A percentile compares a stretch with the other conserved stretches of the same genome.
Conservation (phyloP, 2,329 filamentous ascomycete species). For the Penicillium decumbens region DNA sequence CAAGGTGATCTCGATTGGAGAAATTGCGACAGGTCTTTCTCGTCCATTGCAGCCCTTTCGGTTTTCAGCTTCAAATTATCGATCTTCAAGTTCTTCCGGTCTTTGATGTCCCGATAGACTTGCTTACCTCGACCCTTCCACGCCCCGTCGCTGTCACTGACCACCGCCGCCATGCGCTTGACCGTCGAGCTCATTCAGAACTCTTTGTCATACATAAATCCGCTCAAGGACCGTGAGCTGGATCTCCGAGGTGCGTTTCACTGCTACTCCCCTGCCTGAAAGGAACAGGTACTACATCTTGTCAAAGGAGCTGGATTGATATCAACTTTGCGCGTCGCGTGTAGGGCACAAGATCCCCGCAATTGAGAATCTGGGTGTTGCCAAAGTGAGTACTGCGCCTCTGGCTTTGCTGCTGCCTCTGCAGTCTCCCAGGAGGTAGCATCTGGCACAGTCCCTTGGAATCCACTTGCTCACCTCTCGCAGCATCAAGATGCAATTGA, state of each 20-base stretch:
- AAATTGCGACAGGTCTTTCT: slow-evolving; percentile 17
- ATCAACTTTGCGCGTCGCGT: slow-evolving; percentile 54
- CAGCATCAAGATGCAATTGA: slow-evolving; percentile 96
- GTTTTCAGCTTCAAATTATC: neutral
- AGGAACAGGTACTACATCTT: slow-evolving; percentile 80
- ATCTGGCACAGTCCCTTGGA: neutral
- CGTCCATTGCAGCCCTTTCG: slow-evolving; percentile 8
- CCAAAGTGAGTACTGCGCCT: slow-evolving; percentile 61
- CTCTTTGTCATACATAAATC: slow-evolving; percentile 97
- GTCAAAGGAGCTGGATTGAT: slow-evolving; percentile 71
- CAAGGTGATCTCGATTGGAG: slow-evolving; percentile 15
- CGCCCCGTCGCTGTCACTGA: neutral
- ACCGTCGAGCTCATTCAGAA: slow-evolving; percentile 90
- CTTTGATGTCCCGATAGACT: slow-evolving; percentile 19
- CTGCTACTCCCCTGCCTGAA: slow-evolving; percentile 51
- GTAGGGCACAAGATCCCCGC: slow-evolving; percentile 95
- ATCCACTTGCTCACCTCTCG: slow-evolving; percentile 6
- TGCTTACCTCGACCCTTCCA: neutral
- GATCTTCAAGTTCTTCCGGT: neutral
- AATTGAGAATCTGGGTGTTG: slow-evolving; percentile 96
- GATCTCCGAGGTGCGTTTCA: slow-evolving; percentile 90
- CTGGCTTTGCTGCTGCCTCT: neutral
- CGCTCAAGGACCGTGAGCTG: slow-evolving; percentile 96
- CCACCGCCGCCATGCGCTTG: slow-evolving; percentile 68
- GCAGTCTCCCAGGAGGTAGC: slow-evolving; percentile 2